phyloP scores from a whole-genome alignment of 306 rosid species.

The Adenanthera pavonina region DNA sequence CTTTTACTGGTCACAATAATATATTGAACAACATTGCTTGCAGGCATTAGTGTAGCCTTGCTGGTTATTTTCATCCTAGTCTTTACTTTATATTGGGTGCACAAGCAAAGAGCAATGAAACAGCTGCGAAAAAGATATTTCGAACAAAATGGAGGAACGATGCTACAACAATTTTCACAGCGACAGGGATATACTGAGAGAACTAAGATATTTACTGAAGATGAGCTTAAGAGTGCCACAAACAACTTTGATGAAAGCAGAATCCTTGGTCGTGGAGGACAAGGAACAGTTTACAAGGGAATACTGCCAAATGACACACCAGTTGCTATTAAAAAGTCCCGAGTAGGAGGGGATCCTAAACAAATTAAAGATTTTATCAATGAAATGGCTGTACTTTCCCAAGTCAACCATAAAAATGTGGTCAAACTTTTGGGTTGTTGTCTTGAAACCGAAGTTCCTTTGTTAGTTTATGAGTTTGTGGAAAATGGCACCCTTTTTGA shows the following conservation, averaged over 20 bases:
- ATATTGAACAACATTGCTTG: neutral
- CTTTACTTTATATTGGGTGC: neutral
- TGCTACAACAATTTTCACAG: neutral
- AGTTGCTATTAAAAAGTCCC: conserved; percentile 33
- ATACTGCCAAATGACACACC: neutral
- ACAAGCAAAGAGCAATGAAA: neutral
- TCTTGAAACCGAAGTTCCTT: conserved; percentile 35
- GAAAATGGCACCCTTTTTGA: conserved; percentile 21
- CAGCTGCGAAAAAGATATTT: neutral
- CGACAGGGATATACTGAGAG: neutral
- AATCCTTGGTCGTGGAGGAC: conserved; percentile 30
- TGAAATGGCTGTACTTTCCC: conserved; percentile 14
- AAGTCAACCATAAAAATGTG: conserved; percentile 34
- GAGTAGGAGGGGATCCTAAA: neutral
- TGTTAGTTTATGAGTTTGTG: conserved; percentile 45
- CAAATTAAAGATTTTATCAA: conserved; percentile 27
- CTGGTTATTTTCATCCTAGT: neutral
- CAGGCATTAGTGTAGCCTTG: neutral
- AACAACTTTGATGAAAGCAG: conserved; percentile 11
- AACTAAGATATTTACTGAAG: neutral
- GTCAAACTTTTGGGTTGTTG: conserved; percentile 27
- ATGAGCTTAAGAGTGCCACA: conserved; percentile 11
- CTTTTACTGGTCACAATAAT: too few species aligned
- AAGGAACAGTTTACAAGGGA: conserved; percentile 31
- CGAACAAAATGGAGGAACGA: neutral